Conservation (phyloP, 805 yeast genomes). For the Candida parachauliodes region DNA sequence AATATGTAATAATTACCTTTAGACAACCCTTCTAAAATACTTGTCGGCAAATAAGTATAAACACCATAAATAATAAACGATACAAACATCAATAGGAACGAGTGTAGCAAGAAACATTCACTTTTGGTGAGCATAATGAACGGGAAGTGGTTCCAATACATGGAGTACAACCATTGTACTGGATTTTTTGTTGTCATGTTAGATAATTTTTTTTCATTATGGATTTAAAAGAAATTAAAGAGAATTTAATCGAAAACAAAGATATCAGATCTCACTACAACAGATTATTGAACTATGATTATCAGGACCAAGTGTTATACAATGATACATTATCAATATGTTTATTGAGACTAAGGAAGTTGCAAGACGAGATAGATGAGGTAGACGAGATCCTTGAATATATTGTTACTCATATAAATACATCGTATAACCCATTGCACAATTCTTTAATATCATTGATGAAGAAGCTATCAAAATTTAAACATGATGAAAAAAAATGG, state of each 20-base stretch:
- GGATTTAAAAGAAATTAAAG: slow-evolving; percentile 4
- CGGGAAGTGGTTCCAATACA: slow-evolving; percentile 45
- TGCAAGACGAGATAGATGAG: neutral
- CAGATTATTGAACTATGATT: slow-evolving; percentile 13
- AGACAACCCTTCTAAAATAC: slow-evolving; percentile 25
- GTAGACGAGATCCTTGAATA: slow-evolving; percentile 35
- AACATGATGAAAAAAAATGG: slow-evolving; percentile 43
- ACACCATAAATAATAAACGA: slow-evolving; percentile 27
- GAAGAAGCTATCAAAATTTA: slow-evolving; percentile 41
- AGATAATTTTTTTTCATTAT: slow-evolving; percentile 1
- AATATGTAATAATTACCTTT: slow-evolving; percentile 34
- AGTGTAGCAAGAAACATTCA: slow-evolving; percentile 20
- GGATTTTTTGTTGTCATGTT: neutral
- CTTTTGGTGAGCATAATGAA: slow-evolving; percentile 46
- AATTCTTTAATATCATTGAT: slow-evolving; percentile 66
- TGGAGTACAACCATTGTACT: slow-evolving; percentile 11
- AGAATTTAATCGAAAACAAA: slow-evolving; percentile 7
- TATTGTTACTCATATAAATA: slow-evolving; percentile 67
- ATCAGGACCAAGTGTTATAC: slow-evolving; percentile 26
- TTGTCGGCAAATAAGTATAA: slow-evolving; percentile 21
- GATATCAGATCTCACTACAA: neutral
- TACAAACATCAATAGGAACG: slow-evolving; percentile 13
- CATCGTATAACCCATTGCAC: slow-evolving; percentile 65
- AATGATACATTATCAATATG: slow-evolving; percentile 66
- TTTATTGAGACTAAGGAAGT: slow-evolving; percentile 42